A percentile compares a stretch with the other conserved stretches of the same genome.
Conservation (phyloP, 208 protist species). For the Trypanosoma boissoni region DNA sequence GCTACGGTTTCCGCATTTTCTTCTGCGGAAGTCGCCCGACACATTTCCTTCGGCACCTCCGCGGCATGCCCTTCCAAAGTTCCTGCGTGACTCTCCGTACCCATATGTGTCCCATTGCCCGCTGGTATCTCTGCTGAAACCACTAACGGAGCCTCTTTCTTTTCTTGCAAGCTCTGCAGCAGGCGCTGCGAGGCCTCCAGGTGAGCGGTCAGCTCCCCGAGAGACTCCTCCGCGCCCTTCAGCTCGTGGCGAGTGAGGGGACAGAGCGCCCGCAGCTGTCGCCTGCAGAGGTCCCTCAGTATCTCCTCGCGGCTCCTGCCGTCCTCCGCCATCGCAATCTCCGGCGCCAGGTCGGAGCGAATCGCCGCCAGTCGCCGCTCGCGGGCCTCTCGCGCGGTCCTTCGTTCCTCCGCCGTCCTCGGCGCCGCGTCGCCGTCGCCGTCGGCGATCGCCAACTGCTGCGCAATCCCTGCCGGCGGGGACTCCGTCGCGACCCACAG, state of each 20-base stretch:
- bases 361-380: constrained; percentile 41
- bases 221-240: constrained; percentile 24
- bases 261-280: constrained; percentile 65
- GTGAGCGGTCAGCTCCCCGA: constrained; percentile 28
- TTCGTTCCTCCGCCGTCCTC: constrained; percentile 21
- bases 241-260: constrained; percentile 43
- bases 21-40: background rate
- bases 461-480: constrained; percentile 48
- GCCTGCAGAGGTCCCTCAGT: constrained; percentile 49
- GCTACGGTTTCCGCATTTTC: background rate
- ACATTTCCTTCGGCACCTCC: background rate
- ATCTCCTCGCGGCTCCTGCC: constrained; percentile 28
- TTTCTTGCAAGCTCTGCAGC: constrained; percentile 7
- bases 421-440: constrained; percentile 11
- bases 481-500: constrained; percentile 79
- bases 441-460: constrained; percentile 59
- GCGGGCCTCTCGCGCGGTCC: constrained; percentile 23
- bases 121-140: no score
- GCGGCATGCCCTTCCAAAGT: no score
- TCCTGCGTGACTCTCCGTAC: no score
- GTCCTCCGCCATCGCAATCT: constrained; percentile 29
- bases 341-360: constrained; percentile 33
- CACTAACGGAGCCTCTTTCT: background rate
- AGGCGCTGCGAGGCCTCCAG: constrained; percentile 3
- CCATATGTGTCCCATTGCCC: no score